phyloP scores from a whole-genome alignment of 805 yeast species.

The Diddensiella transvaalensis region DNA sequence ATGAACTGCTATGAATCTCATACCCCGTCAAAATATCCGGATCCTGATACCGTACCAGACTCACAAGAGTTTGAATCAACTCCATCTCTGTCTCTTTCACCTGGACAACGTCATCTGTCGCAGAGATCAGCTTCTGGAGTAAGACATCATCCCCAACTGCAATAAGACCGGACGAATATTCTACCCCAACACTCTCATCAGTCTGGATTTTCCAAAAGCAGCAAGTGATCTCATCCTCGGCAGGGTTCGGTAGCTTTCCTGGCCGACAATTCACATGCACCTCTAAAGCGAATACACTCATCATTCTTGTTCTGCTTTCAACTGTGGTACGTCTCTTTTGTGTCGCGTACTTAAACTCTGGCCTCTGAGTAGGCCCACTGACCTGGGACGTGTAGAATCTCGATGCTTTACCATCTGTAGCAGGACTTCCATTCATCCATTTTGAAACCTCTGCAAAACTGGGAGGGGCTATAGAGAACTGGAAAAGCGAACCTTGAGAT shows the following conservation, averaged over 20 bases:
- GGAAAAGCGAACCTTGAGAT: slow-evolving; percentile 39
- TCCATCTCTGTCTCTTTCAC: slow-evolving; percentile 52
- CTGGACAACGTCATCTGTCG: slow-evolving; percentile 32
- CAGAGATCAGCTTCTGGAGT: slow-evolving; percentile 2
- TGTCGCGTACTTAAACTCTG: slow-evolving; percentile 5
- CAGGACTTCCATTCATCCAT: slow-evolving; percentile 38
- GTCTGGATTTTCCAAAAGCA: slow-evolving; percentile 64
- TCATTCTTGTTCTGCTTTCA: slow-evolving; percentile 23
- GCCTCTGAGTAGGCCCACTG: slow-evolving; percentile 13
- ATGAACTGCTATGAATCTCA: slow-evolving; percentile 73
- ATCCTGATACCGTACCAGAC: slow-evolving; percentile 59
- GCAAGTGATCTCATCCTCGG: slow-evolving; percentile 51
- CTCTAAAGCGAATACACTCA: slow-evolving; percentile 65
- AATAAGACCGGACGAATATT: slow-evolving; percentile 20
- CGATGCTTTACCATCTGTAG: not conserved
- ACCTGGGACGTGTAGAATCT: slow-evolving; percentile 6
- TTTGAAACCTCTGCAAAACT: slow-evolving; percentile 35
- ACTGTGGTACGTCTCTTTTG: slow-evolving; percentile 2
- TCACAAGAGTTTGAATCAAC: slow-evolving; percentile 53
- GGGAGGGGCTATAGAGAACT: slow-evolving; percentile 50
- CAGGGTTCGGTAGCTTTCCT: slow-evolving; percentile 61
- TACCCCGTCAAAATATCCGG: slow-evolving; percentile 88
- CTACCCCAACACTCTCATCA: slow-evolving; percentile 32
- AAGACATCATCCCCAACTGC: slow-evolving; percentile 27
- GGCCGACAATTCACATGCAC: slow-evolving; percentile 56